Base-by-base conservation (phyloP, 805 yeast species). In the Debaryomyces maramus region DNA sequence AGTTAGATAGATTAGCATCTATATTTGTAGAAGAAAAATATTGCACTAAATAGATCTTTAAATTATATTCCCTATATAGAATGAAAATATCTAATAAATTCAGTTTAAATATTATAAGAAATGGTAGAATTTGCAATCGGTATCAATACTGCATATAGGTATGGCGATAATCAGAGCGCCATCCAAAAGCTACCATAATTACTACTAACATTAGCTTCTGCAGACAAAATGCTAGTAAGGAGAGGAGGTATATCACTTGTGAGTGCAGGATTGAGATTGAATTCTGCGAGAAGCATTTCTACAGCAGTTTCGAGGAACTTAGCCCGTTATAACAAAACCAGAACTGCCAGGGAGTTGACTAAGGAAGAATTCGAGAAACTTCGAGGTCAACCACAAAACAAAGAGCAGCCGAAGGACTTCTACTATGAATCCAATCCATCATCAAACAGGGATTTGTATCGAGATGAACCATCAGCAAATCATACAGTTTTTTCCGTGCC, bases 401-500 rank as follows among this genome's bases (percentile, higher is more conserved):
- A 40, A 13, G 27, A 40, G 23, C 13, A 27, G 5, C 38, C 31
- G 29, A 33, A 42, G 21, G 44, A 48, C 32, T 54, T 56, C 41
- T 58, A 60, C 44, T 61, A 60, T 48, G 56, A 53, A 10, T 50
- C 54, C 11, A 36, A 56, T 11, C 69, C 70, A 4, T 58, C 67
- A 1, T 18, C 50, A 10, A 44, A 63, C 38, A 31, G 52, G 11
- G 43, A 42, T 2, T 52, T 43, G n/a, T 60, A 44, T 35, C 23
- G 41, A 5, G 46, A 54, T 16, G 56, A 55, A n/a, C 63, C 71
- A 5, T 47, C 62, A n/a, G 56, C 53, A 20, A 40, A 51, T 44
- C 59, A 61, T 18, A 56, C 67, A 6, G 63, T 63, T 8, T 67
- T 65, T 37, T 51, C 51, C 20, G 47, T 56, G 11, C 70, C 71